These are phyloP conservation scores for Phialophora tarda DNA, from an alignment of 2,329 filamentous ascomycete species.

Conservation along the genomic window DNA sequence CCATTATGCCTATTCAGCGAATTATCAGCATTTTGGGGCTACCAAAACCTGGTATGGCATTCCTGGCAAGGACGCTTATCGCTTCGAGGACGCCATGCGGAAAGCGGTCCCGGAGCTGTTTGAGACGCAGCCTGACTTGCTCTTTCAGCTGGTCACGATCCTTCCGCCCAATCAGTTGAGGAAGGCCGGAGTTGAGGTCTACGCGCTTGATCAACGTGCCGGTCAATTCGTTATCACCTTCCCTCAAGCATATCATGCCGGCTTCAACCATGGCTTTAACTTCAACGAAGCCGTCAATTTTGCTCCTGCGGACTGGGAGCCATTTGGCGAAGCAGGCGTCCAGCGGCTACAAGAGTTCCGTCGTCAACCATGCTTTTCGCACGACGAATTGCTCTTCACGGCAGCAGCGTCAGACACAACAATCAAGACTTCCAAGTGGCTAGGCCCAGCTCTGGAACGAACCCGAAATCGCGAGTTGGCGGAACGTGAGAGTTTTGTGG, in stretches of 20 bases:
- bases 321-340: constrained; percentile 83
- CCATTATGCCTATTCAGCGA: constrained; percentile 95
- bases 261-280: constrained; percentile 98
- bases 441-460: constrained; percentile 82
- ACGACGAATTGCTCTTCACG: constrained; percentile 91
- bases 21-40: constrained; percentile 97
- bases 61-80: constrained; percentile 87
- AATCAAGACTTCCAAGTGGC: constrained; percentile 94
- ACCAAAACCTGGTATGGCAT: constrained; percentile 99
- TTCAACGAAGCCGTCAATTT: constrained; percentile 99
- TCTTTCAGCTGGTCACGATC: constrained; percentile 97
- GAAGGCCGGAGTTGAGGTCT: constrained; percentile 91
- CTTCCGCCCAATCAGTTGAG: constrained; percentile 90
- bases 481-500: constrained; percentile 71
- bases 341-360: constrained; percentile 85
- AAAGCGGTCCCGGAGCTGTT: constrained; percentile 95
- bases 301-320: constrained; percentile 93
- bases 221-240: constrained; percentile 97
- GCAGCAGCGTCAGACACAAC: constrained; percentile 79
- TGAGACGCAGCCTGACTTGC: constrained; percentile 91
- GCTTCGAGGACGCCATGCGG: constrained; percentile 93
- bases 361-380: constrained; percentile 93
- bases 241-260: constrained; percentile 94
- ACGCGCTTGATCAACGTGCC: constrained; percentile 92
- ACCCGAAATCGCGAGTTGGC: constrained; percentile 75